Conservation (phyloP, 2,329 filamentous ascomycete species). For the Epichloe gansuensis region DNA sequence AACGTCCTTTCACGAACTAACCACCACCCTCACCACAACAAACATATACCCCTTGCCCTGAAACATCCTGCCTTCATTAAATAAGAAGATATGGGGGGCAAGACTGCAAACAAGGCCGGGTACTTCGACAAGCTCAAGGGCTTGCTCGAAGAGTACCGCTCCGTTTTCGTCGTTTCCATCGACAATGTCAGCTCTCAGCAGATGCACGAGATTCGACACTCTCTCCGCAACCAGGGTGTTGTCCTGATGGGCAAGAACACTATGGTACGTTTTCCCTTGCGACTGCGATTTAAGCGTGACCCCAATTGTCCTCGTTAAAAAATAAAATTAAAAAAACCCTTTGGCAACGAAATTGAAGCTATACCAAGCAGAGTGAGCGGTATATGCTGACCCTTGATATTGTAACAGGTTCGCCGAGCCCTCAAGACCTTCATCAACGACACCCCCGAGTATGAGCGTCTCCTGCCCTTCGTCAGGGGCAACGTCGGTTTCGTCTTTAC, state of each 20-base stretch:
- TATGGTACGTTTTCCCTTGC: slow-evolving; percentile 55
- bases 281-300: not conserved
- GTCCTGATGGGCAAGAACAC: slow-evolving; percentile 99
- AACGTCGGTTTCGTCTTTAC: slow-evolving; percentile 99
- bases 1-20: slow-evolving; percentile 3
- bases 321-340: too few relatives aligned
- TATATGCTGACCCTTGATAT: slow-evolving; percentile 8
- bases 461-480: slow-evolving; percentile 89
- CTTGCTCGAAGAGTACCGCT: slow-evolving; percentile 92
- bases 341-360: not conserved
- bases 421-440: slow-evolving; percentile 88
- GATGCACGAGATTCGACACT: slow-evolving; percentile 98
- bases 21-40: slow-evolving; percentile 13
- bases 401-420: slow-evolving; percentile 71
- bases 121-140: slow-evolving; percentile 99
- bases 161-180: slow-evolving; percentile 92
- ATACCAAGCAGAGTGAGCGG: not conserved
- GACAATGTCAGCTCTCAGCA: slow-evolving; percentile 99
- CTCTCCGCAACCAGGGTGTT: slow-evolving; percentile 82
- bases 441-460: slow-evolving; percentile 93
- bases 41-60: slow-evolving; percentile 52
- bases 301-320: too few relatives aligned
- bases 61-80: slow-evolving; percentile 92
- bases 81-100: slow-evolving; percentile 99
- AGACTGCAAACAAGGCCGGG: slow-evolving; percentile 78